Conservation (phyloP, 2,329 filamentous ascomycete species). For the Scytalidium sp. region DNA sequence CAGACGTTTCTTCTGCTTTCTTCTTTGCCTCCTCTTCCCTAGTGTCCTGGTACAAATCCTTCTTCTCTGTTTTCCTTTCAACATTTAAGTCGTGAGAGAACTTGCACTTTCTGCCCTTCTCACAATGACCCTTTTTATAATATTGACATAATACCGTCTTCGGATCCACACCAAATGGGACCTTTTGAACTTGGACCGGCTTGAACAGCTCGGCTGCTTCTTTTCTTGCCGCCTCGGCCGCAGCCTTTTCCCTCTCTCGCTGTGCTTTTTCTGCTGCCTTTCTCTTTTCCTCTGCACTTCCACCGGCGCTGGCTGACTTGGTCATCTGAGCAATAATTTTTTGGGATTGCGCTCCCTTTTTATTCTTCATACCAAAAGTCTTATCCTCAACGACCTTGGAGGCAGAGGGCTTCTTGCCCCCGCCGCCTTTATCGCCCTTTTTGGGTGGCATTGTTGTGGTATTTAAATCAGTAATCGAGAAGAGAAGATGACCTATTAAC, state of each 20-base stretch:
- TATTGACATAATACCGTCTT: conserved; percentile 97
- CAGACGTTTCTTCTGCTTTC: conserved; percentile 90
- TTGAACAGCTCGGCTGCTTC: conserved; percentile 81
- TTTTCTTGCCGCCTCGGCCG: conserved; percentile 77
- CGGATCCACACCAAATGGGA: conserved; percentile 95
- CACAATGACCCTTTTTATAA: conserved; percentile 94
- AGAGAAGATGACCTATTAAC: not conserved
- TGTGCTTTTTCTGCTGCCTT: conserved; percentile 66
- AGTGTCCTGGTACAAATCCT: conserved; percentile 82
- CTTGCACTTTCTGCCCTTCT: conserved; percentile 98
- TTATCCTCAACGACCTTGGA: conserved; percentile 74
- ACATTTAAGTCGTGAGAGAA: conserved; percentile 89
- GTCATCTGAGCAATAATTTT: conserved; percentile 85
- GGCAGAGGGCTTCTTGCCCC: conserved; percentile 52
- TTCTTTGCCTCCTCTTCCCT: conserved; percentile 70
- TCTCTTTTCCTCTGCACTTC: conserved; percentile 83
- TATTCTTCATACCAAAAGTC: conserved; percentile 99
- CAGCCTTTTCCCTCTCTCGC: conserved; percentile 85
- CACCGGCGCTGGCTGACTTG: conserved; percentile 68
- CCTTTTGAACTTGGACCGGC: conserved; percentile 94
- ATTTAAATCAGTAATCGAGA: not conserved
- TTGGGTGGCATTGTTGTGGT: conserved; percentile 66
- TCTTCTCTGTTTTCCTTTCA: conserved; percentile 91
- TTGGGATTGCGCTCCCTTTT: conserved; percentile 90
- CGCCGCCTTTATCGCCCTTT: conserved; percentile 42